Conservation (phyloP, 2,329 filamentous ascomycete species). For the Fusarium sterilihyphosum region DNA sequence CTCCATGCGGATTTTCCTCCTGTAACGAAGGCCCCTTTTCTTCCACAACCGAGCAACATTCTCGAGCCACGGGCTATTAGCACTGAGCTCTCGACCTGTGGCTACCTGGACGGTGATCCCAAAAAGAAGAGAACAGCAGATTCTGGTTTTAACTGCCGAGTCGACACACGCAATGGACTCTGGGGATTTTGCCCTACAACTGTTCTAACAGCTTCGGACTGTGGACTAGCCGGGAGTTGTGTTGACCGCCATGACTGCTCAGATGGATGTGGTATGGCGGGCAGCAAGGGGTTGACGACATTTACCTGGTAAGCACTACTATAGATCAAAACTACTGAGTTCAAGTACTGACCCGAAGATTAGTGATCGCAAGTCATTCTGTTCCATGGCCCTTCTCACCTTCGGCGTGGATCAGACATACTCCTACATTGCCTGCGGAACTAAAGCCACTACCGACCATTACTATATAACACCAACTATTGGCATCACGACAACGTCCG, state of each 20-base stretch:
- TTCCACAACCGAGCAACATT: not conserved
- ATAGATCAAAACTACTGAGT: rapidly evolving
- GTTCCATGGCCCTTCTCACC: constrained; percentile 50
- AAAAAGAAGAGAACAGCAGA: constrained; percentile 45
- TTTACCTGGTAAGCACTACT: constrained; percentile 48
- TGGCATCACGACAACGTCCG: not conserved
- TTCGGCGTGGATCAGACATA: constrained; percentile 48
- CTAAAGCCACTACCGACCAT: constrained; percentile 41
- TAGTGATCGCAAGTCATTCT: constrained; percentile 31
- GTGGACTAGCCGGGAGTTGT: constrained; percentile 51
- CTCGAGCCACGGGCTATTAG: constrained; percentile 12
- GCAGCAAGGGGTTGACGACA: constrained; percentile 41
- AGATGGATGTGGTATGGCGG: constrained; percentile 46
- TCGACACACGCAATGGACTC: constrained; percentile 47
- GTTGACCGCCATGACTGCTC: constrained; percentile 47
- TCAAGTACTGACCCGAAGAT: not conserved
- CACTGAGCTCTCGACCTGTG: constrained; percentile 44
- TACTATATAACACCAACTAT: constrained; percentile 37
- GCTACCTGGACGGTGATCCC: constrained; percentile 47
- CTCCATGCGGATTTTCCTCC: not conserved
- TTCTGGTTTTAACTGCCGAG: constrained; percentile 49
- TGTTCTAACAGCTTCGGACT: constrained; percentile 49
- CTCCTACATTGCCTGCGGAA: constrained; percentile 51
- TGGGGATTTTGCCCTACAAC: constrained; percentile 54
- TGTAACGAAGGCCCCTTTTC: not conserved